Evolutionary conservation across 1,284 basidiomycete species (phyloP).

Genomic region (Malassezia obtusa): DNA sequence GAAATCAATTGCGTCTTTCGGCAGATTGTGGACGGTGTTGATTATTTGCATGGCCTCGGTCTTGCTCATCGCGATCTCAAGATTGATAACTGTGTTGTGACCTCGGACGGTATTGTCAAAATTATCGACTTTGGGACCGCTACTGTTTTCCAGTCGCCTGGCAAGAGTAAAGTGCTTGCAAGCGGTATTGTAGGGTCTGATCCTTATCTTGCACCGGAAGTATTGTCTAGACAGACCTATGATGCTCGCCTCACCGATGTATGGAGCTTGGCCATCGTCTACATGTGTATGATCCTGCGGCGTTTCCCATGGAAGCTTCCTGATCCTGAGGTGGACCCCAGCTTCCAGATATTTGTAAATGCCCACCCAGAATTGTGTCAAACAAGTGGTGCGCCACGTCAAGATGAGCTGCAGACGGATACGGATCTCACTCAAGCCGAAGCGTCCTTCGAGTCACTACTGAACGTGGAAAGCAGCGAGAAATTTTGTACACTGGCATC

Average conservation of each 20-base stretch:
- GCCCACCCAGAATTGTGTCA: constrained; percentile 75
- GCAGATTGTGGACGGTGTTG: constrained; percentile 94
- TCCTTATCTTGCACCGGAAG: constrained; percentile 95
- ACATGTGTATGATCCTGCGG: constrained; percentile 95
- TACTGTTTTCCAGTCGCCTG: constrained; percentile 96
- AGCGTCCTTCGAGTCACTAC: not conserved
- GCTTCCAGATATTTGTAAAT: constrained; percentile 79
- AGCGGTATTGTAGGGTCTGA: constrained; percentile 92
- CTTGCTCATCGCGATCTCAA: constrained; percentile 97
- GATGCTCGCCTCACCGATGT: constrained; percentile 96
- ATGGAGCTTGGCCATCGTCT: constrained; percentile 96
- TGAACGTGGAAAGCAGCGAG: not conserved
- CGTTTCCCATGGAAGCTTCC: constrained; percentile 99
- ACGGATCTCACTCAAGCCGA: not conserved
- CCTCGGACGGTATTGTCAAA: constrained; percentile 82
- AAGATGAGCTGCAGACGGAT: not conserved
- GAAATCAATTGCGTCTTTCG: constrained; percentile 99
- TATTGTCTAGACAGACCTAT: constrained; percentile 68
- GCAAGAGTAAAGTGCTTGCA: constrained; percentile 54
- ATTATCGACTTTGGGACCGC: constrained; percentile 99
- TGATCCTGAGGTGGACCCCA: constrained; percentile 82
- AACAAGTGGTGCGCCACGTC: constrained; percentile 17
- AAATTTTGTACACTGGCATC: not conserved
- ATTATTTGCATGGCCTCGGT: constrained; percentile 93
- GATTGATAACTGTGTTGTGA: constrained; percentile 99